phyloP scores from a whole-genome alignment of 768 basidiomycete genomes.

The Amyloporia xantha region DNA sequence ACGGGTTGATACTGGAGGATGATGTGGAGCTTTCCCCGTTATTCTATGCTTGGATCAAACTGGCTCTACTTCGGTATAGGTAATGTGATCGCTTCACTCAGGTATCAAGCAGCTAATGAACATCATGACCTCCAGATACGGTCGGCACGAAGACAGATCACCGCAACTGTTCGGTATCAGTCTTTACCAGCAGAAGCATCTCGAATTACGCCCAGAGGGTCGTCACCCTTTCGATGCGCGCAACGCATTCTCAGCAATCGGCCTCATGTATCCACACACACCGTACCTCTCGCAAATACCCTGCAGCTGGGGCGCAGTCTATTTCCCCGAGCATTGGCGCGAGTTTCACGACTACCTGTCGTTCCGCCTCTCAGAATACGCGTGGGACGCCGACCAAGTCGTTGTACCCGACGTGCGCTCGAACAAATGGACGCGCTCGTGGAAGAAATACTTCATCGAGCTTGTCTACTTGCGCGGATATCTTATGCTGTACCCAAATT shows the following conservation, averaged over 20 bases:
- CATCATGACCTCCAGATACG: constrained; percentile 45
- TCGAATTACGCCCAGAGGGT: constrained; percentile 66
- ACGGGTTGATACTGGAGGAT: constrained; percentile 79
- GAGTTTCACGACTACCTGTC: constrained; percentile 78
- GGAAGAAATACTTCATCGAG: constrained; percentile 91
- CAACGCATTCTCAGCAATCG: constrained; percentile 40
- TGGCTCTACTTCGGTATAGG: constrained; percentile 73
- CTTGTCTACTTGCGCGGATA: constrained; percentile 76
- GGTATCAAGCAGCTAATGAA: background rate
- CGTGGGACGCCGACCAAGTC: constrained; percentile 30
- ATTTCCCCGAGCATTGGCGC: constrained; percentile 86
- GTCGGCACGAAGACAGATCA: constrained; percentile 32
- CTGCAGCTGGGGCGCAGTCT: constrained; percentile 89
- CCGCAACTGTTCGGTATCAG: constrained; percentile 69
- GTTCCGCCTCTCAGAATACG: constrained; percentile 54
- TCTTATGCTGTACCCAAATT: constrained; percentile 89
- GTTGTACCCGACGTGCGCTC: constrained; percentile 75
- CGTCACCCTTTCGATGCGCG: constrained; percentile 64
- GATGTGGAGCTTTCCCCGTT: constrained; percentile 81
- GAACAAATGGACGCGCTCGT: constrained; percentile 74
- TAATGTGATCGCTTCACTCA: constrained; percentile 2
- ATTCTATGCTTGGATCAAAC: constrained; percentile 83
- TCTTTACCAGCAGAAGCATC: constrained; percentile 79
- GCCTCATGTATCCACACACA: constrained; percentile 37
- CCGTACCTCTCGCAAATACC: constrained; percentile 86